Evolutionary conservation across 225 moss, liverwort and hornwort genomes (phyloP), one percentile per base, ranked within the genome.

Genomic region (Bryoerythrophyllum caledonicum): DNA sequence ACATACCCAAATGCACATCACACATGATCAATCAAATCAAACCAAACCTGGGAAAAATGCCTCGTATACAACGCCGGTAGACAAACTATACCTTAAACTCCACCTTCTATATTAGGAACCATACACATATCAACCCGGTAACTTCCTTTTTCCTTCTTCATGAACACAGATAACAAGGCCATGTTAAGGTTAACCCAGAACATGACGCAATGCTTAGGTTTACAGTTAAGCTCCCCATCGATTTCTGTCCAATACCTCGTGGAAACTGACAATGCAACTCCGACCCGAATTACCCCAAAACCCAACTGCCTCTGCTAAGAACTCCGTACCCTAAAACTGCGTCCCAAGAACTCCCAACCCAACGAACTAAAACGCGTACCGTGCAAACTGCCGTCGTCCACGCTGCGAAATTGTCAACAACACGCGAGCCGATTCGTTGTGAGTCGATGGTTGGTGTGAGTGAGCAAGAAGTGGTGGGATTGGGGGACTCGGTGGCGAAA

Each of bases 21-120:
- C n/a, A 20, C 35, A 51, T 10, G 66, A 8, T 27, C 34, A 28
- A 72, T 41, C 56, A 10, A 28, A 72, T 41, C 56, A 10, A n/a
- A 68, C 26, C 15, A 46, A 28, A 79, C 24, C 16, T 23, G 60
- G 23, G 44, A 38, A 27, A 8, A 38, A 38, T 8, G 1, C 30
- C 30, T 63, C 15, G 14, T 17, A 75, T 23, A 49, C 12, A 49
- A 49, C 20, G 38, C 15, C 24, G 9, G 48, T 44, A 46, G 4
- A 37, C 60, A 34, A 70, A 43, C n/a, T n/a, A 35, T 52, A 20
- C 30, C 55, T 56, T 40, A 4, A 65, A 55, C 57, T 72, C 79
- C 24, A 63, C 55, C 46, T 70, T 48, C 67, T 40, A 56, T 46
- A 26, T 41, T 43, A 74, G 57, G 43, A 70, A 69, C 59, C 32